These are phyloP conservation scores for Calonectria pseudoturangicola DNA, from an alignment of 2,329 filamentous ascomycete genomes.

Conservation along the genomic window DNA sequence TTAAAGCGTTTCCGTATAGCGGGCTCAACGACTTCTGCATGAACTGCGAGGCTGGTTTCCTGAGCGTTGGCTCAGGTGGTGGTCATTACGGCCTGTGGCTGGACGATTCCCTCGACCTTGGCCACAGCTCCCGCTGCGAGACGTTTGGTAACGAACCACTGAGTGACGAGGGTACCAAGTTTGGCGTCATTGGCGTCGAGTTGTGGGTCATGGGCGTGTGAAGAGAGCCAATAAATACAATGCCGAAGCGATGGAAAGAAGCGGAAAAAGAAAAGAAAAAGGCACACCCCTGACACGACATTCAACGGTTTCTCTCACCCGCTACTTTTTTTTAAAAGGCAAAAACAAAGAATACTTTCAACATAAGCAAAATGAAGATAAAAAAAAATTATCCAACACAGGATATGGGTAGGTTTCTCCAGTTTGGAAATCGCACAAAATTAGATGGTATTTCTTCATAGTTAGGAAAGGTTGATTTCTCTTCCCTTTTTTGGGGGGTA, in stretches of 20 bases:
- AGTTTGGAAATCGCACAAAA: neutral
- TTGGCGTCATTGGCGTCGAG: constrained; percentile 92
- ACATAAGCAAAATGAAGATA: neutral
- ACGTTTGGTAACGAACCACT: constrained; percentile 97
- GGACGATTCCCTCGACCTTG: constrained; percentile 88
- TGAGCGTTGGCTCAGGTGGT: constrained; percentile 91
- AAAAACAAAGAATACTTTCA: neutral
- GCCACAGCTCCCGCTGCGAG: constrained; percentile 87
- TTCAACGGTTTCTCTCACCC: neutral
- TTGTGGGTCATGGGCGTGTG: constrained; percentile 88
- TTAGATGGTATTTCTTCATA: neutral
- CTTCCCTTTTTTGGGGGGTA: neutral
- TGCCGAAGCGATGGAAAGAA: neutral
- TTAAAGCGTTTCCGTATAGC: constrained; percentile 97
- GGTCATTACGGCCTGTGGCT: constrained; percentile 96
- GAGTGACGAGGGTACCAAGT: constrained; percentile 94
- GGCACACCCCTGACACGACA: neutral
- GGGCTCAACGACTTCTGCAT: constrained; percentile 98
- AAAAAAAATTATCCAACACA: neutral
- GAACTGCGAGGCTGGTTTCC: constrained; percentile 88
- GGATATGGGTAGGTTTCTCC: neutral
- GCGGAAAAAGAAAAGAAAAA: neutral
- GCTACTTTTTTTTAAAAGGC: neutral
- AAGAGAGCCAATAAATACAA: constrained; percentile 14
- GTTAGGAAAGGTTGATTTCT: constrained; percentile 5